These are phyloP conservation scores for Sugiyamaella grinbergsii DNA, from an alignment of 1,139 yeast genomes.

Conservation along the genomic window DNA sequence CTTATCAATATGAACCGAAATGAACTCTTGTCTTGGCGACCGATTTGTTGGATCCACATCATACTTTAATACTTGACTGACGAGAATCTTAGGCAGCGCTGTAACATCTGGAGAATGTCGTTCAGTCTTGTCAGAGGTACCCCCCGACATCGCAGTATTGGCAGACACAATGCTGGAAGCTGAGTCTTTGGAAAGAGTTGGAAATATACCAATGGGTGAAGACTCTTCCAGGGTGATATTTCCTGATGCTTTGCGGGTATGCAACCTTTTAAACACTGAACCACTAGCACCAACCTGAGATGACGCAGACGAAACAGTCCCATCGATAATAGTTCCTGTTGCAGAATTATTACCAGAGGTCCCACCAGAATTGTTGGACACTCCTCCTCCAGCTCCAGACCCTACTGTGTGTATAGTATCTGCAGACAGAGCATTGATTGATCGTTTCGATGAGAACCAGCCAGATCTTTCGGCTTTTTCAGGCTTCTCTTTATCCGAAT, in stretches of 20 bases:
- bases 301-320: constrained; percentile 12
- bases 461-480: constrained; percentile 21
- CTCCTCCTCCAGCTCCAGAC: constrained; percentile 1
- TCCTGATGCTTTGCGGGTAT: constrained; percentile 23
- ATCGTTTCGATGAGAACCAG: constrained; percentile 25
- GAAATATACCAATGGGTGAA: constrained; percentile 7
- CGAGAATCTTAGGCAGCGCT: constrained; percentile 44
- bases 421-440: constrained; percentile 7
- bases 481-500: constrained; percentile 20
- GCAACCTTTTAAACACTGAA: constrained; percentile 17
- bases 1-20: constrained; percentile 84
- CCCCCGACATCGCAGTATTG: constrained; percentile 12
- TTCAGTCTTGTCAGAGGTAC: constrained; percentile 4
- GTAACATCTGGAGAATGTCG: constrained; percentile 15
- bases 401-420: constrained; percentile 5
- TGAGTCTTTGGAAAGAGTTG: constrained; percentile 6
- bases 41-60: constrained; percentile 75
- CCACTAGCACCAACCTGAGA: constrained; percentile 14
- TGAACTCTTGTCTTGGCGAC: constrained; percentile 75
- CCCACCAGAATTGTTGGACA: background rate
- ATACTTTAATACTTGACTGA: constrained; percentile 63
- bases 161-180: constrained; percentile 20
- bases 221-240: constrained; percentile 17
- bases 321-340: constrained; percentile 1
- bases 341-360: constrained; percentile 2